These are phyloP conservation scores for Ascosphaera pollenicola DNA, from an alignment of 2,329 filamentous ascomycete genomes.

Conservation along the genomic window DNA sequence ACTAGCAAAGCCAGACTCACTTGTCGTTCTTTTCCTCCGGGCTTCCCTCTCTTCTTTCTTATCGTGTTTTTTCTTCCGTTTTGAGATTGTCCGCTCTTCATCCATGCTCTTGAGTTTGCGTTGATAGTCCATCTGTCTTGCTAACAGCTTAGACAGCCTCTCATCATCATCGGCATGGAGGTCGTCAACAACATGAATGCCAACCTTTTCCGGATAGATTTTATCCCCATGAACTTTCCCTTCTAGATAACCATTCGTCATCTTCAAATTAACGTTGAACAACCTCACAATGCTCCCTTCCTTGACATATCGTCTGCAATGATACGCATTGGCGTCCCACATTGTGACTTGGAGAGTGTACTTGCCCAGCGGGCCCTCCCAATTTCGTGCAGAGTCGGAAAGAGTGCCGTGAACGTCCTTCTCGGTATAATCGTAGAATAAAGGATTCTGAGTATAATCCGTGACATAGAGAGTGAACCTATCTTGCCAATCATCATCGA, in stretches of 20 bases:
- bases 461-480: slow-evolving; percentile 48
- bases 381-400: slow-evolving; percentile 31
- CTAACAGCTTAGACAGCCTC: slow-evolving; percentile 32
- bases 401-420: slow-evolving; percentile 15
- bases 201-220: slow-evolving; percentile 28
- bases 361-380: slow-evolving; percentile 55
- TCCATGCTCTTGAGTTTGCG: slow-evolving; percentile 18
- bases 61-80: slow-evolving; percentile 12
- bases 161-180: slow-evolving; percentile 24
- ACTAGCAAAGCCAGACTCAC: too few species aligned
- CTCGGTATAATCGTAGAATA: slow-evolving; percentile 34
- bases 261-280: slow-evolving; percentile 50
- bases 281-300: slow-evolving; percentile 42
- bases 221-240: slow-evolving; percentile 46
- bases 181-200: slow-evolving; percentile 32
- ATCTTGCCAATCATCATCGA: slow-evolving; percentile 17
- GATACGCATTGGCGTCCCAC: slow-evolving; percentile 43
- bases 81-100: slow-evolving; percentile 10
- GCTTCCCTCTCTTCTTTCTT: slow-evolving; percentile 11
- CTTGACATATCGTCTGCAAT: slow-evolving; percentile 32
- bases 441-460: slow-evolving; percentile 55
- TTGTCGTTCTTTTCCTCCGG: slow-evolving; percentile 8
- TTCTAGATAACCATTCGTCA: slow-evolving; percentile 37
- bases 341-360: slow-evolving; percentile 48
- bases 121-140: slow-evolving; percentile 44